Evolutionary conservation across 2,329 filamentous ascomycete genomes (phyloP), one percentile per base, ranked within the genome.

Genomic region (Penicillium sp.): DNA sequence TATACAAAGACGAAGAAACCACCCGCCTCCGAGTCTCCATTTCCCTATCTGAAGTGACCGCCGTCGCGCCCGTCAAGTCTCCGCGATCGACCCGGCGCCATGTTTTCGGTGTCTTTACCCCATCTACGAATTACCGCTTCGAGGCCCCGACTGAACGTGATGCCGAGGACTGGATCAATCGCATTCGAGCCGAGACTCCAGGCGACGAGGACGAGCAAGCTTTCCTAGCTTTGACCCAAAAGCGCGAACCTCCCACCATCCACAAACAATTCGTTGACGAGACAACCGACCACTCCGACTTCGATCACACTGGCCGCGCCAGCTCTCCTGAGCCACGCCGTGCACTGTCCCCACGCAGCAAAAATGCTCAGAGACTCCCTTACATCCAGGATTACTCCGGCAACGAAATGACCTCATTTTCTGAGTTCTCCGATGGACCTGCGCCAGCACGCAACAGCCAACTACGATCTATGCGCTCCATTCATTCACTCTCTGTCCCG

Each of bases 1-100:
- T 97, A 59, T 99, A 99, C 82, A 95, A 93, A 75, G 89, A 93
- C 70, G 85, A 90, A 66, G 89, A 92, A 66, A 92, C 97, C 76
- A 89, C 88, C 66, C 92, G 92, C 72, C 83, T 99, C 41, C 88
- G 90, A 50, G 88, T 95, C 68, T 92, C 96, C 70, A 86, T 99
- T 67, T 87, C 87, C 68, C 83, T 97, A 37, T 88, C 90, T 41
- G 94, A 99, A 58, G 84, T 97, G 56, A 97, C 92, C 3, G 92
- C 94, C 8, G 90, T 96, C 42, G 90, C 92, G 1, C 85, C 90
- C 56, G 86, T 97, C 61, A 92, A 90, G 67, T 91, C 96, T 66
- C 88, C 90, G 9, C 96, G 96, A 74, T 87, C 91, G 58, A 92
- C 89, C 71, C 88, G 89, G 56, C 84, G 90, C 50, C 86, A 96